Evolutionary conservation across 257 asterid genomes (phyloP), one percentile per base, ranked within the genome.

Genomic region (Fraxinus anomala): DNA sequence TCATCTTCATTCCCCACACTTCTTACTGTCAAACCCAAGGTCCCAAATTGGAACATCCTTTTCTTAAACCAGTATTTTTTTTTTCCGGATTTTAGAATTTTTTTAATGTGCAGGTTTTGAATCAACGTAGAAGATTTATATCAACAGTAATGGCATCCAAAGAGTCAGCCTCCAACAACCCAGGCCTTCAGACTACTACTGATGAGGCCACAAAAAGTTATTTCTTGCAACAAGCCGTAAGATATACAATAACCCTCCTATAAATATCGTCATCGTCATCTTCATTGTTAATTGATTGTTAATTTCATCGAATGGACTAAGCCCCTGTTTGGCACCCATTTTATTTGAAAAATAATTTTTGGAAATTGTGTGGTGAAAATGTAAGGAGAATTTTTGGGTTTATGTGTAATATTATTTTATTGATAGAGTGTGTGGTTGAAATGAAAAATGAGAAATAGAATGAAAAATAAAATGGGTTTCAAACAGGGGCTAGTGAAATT

Each of bases 181-280:
- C 97, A 7, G 99, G 99, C 0, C 96, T 93, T 70, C 85, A 82
- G 28, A 77, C 91, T 69, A 81, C 87, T 9, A 82, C 74, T 10
- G 95, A 92, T 85, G 92, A 89, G 73, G 97, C 94, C 67, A 96
- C 98, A 80, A 93, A 89, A 78, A 89, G 90, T 81, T 93, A 96
- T 84, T 86, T 93, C 86, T 72, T 96, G 83, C 98, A 92, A 80
- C 97, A 93, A 85, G 87, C 98, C 80, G 98, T 96, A 82, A 87
- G 92, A 51, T 79, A 73, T 26, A 67, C 13, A 1, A 23, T 33
- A 5, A 26, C 69, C 73, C 63, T 14, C 17, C 51, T n/a, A 13
- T 78, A 5, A 37, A 0, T 56, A 1, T 0, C 37, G 2, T 74
- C 19, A 8, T 0, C 39, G 2, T 74, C 19, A 8, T 23, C 6